Base-by-base conservation (phyloP, 2,329 filamentous ascomycete genomes). In the Tolypocladium capitatum region DNA sequence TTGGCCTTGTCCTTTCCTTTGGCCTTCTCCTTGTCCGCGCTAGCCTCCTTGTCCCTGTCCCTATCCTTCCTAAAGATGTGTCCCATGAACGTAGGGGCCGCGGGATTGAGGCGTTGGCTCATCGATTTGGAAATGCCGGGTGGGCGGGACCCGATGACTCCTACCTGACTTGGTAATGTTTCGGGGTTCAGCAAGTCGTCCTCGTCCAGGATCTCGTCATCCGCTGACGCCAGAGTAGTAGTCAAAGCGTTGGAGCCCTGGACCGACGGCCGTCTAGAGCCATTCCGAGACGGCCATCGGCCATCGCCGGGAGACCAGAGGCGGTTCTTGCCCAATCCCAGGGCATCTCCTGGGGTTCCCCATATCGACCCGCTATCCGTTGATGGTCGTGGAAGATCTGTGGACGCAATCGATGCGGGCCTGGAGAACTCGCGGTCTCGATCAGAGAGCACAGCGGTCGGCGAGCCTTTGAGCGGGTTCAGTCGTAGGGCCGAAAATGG, bases 41-140 rank as follows among this genome's bases (percentile, higher is more conserved):
- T 24, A 13, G 9, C 24, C 38, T 43, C 47, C 31, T 47, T 51
- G 21, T 58, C 63, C 36, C 57, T 63, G 31, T 68, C 63, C 56
- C 67, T 63, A 62, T 52, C 65, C 51, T 56, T 66, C 16, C 74
- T 71, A 56, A 81, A 78, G 49, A 92, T 78, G 34, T 81, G 76
- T 10, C 76, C 82, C 65, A 84, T 91, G 62, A 97, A 97, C 1
- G 84, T 86, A 9, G 90, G 90, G 0, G 91, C 92, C 7, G 86
- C 79, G 8, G 92, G 92, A 58, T 98, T 97, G 28, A 97, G 74
- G 57, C 65, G 81, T 68, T 63, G 81, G 64, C 60, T 82, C 70
- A 58, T 75, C 63, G 60, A 63, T 16, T 63, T 70, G 35, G 66
- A 56, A 7, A 61, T 53, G 7, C 60, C 63, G 5, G 69, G 67